phyloP scores from a whole-genome alignment of 202 grass and related monocot genomes.

The Alloteropsis angusta region DNA sequence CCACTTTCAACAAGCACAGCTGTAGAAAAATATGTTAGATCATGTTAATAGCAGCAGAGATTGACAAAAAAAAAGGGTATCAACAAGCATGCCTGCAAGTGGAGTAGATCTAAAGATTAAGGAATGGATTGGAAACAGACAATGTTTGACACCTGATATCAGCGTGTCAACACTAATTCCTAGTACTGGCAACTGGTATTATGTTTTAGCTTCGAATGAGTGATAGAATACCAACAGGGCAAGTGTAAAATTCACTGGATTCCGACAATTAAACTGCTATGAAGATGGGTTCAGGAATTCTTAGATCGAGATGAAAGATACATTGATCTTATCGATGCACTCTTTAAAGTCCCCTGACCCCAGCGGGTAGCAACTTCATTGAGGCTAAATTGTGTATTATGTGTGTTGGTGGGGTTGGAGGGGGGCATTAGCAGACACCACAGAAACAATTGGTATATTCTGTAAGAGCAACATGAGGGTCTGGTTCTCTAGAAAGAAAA shows the following conservation, averaged over 20 bases:
- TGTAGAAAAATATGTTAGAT: constrained; percentile 25
- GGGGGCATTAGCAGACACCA: not conserved
- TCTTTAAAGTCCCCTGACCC: not conserved
- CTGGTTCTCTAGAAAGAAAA: not conserved
- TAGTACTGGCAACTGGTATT: not conserved
- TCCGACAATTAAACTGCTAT: not conserved
- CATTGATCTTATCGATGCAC: not conserved
- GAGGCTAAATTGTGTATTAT: not conserved
- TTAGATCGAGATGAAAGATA: not conserved
- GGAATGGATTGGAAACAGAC: not conserved
- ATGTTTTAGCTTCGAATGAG: not conserved
- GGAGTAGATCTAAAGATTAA: not conserved
- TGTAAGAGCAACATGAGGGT: not conserved
- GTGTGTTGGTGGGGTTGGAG: too few relatives aligned
- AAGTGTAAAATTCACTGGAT: not conserved
- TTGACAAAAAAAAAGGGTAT: not conserved
- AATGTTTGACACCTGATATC: not conserved
- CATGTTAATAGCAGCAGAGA: constrained; percentile 13
- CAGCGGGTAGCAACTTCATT: not conserved
- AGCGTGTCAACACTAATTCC: not conserved
- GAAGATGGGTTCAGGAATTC: not conserved
- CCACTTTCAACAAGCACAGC: constrained; percentile 77
- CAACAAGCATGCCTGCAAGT: constrained; percentile 8
- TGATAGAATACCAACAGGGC: not conserved
- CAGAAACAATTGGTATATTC: not conserved